Evolutionary conservation across 768 basidiomycete species (phyloP), one percentile per base, ranked within the genome.

Genomic region (Phylloporus sp.): DNA sequence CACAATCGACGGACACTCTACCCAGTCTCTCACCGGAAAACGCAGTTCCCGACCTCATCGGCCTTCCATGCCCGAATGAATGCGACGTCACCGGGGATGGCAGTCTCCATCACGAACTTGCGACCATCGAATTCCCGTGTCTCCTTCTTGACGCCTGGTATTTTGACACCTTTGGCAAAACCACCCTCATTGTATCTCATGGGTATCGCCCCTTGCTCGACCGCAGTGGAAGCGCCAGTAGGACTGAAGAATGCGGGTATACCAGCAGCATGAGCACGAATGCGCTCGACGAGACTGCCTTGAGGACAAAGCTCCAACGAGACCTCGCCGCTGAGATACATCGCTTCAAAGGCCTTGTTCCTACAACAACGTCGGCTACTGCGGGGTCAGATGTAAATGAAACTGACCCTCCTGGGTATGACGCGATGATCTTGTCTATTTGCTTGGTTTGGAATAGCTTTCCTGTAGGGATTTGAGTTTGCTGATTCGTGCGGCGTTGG

Each of bases 211-310:
- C 90, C 90, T 38, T 81, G 70, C 64, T 93, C 87, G 3, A 91
- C 79, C 3, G 88, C 88, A 17, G 90, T 93, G 18, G 78, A 78
- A 8, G 89, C 88, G 14, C 93, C 92, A 1, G 91, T 92, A 14
- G 91, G 92, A 6, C 90, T 95, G 68, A 74, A 94, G 73, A 96
- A 92, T n/a, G 86, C 90, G 15, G 92, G 91, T 49, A 92, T 90
- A 41, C 92, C 92, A 10, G 90, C 87, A 9, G 90, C 91, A 47
- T 90, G 86, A 7, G 92, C 87, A 28, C 91, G 84, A 50, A 93
- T 74, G 48, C 91, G 84, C 61, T 93, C 92, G 14, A 85, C 82
- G 35, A 96, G 80, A 13, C 90, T 93, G 9, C 91, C 92, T 68
- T 96, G 92, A 4, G 93, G 92, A 22, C 90, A 88, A 18, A 95